A percentile compares a stretch with the other conserved stretches of the same genome.
These are phyloP conservation scores for Skeletonema costatum DNA, from an alignment of 108 stramenopile species.

Conservation along the genomic window DNA sequence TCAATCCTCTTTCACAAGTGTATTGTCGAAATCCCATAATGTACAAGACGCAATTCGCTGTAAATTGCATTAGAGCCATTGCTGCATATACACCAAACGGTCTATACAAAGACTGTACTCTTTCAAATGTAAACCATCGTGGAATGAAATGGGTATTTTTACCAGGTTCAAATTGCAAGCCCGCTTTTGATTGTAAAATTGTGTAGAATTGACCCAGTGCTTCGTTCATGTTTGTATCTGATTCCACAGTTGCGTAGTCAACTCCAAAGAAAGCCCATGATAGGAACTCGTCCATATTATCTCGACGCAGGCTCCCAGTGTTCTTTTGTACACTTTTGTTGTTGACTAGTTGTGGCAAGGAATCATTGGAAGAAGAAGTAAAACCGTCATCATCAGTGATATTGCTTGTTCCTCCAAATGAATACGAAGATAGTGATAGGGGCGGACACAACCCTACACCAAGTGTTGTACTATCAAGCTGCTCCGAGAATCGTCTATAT, in stretches of 20 bases:
- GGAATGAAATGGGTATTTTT: conserved; percentile 31
- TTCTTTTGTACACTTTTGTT: neutral
- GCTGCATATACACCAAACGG: conserved; percentile 71
- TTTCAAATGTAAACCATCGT: conserved; percentile 68
- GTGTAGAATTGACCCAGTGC: conserved; percentile 54
- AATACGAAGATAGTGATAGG: conserved; percentile 17
- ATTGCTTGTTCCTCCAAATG: neutral
- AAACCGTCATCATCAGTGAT: neutral
- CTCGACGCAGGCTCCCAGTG: conserved; percentile 32
- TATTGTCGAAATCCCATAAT: conserved; percentile 59
- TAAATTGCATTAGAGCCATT: conserved; percentile 37
- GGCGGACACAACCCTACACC: conserved; percentile 34
- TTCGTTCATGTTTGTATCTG: conserved; percentile 13
- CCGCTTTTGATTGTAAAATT: conserved; percentile 22
- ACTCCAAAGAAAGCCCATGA: conserved; percentile 84
- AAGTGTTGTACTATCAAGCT: conserved; percentile 27
- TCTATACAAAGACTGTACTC: conserved; percentile 61
- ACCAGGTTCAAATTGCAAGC: conserved; percentile 50
- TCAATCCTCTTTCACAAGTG: conserved; percentile 44
- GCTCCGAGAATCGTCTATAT: conserved; percentile 31
- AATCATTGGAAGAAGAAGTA: conserved; percentile 18
- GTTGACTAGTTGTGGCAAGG: conserved; percentile 1
- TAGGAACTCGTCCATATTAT: conserved; percentile 71
- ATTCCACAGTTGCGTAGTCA: conserved; percentile 32
- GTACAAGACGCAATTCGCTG: conserved; percentile 38